Evolutionary conservation across 2,329 filamentous ascomycete genomes (phyloP), one percentile per base, ranked within the genome.

Genomic region (Xylariaceae sp.): DNA sequence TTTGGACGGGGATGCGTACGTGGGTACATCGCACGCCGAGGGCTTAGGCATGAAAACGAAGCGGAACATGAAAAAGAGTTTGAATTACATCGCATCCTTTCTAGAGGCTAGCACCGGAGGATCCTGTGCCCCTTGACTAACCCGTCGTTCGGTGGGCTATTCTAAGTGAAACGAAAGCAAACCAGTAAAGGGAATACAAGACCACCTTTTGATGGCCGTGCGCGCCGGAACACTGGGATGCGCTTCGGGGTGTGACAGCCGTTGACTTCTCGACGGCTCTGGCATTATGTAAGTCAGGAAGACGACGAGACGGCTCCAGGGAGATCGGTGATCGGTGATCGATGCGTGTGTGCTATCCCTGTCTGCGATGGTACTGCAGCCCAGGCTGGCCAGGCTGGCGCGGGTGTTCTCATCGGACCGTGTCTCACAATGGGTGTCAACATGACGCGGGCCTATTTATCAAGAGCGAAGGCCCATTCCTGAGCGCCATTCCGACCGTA

Each of bases 391-490:
- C 44, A 60, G 21, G 45, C n/a, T n/a, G n/a, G n/a, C n/a, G 29
- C 32, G 41, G 53, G 56, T 56, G 47, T 57, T 49, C 52, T 16
- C 42, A 54, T 57, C 43, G 42, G 49, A 43, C 34, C 32, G 42
- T 61, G 59, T 60, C 55, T 61, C 22, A 61, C n/a, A 44, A 36
- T 41, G 13, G 47, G 51, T 51, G 53, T 15, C 46, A 54, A 61
- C 58, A 54, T 43, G 55, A 46, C 55, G 63, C 63, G 62, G 61
- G 62, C 62, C 60, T 58, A 58, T 54, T 47, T 42, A 55, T 45
- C 56, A 53, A 51, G 39, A 57, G 59, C 52, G 54, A 49, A 30
- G 36, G n/a, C 29, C 42, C 61, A 63, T 65, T 65, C 61, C 60
- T 63, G 48, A 53, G 53, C 55, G 49, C 52, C 60, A 60, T 62